Evolutionary conservation across 176 grass and related monocot genomes (phyloP).

Genomic region (Oryza longistaminata): DNA sequence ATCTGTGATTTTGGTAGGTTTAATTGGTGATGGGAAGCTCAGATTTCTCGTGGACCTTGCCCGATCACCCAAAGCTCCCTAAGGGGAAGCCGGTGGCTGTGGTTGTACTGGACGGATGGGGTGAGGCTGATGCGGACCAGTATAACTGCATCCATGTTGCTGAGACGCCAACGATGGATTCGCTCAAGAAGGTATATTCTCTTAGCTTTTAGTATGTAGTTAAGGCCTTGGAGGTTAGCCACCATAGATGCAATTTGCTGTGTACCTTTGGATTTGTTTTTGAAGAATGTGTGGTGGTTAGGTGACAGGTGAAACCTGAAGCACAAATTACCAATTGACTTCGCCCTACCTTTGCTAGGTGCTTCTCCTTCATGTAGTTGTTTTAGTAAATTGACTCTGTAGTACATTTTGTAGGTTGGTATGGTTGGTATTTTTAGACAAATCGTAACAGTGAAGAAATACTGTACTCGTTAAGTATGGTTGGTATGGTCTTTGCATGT

Average conservation of each 20-base stretch:
- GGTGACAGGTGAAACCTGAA: neutral
- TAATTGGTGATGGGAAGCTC: slow-evolving; percentile 53
- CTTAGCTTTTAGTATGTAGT: neutral
- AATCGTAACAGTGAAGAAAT: neutral
- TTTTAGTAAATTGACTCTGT: neutral
- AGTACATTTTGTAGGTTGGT: neutral
- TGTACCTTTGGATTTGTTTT: too few species aligned
- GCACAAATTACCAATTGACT: neutral
- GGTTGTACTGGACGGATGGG: slow-evolving; percentile 90
- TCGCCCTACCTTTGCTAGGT: neutral
- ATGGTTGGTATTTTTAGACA: neutral
- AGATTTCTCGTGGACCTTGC: slow-evolving; percentile 52
- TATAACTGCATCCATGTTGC: slow-evolving; percentile 95
- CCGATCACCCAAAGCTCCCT: slow-evolving; percentile 76
- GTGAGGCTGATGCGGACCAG: slow-evolving; percentile 78
- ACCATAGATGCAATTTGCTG: neutral
- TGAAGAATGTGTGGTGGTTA: neutral
- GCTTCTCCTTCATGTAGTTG: neutral
- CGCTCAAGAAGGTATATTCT: slow-evolving; percentile 74
- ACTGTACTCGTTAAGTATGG: neutral
- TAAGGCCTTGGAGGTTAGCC: neutral
- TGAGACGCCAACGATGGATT: slow-evolving; percentile 87
- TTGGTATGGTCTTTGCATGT: neutral
- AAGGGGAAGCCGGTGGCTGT: slow-evolving; percentile 81
- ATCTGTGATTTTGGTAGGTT: slow-evolving; percentile 27